A percentile compares a stretch with the other conserved stretches of the same genome.
Conservation (phyloP, 2,329 filamentous ascomycete genomes). For the Phoma sp. region DNA sequence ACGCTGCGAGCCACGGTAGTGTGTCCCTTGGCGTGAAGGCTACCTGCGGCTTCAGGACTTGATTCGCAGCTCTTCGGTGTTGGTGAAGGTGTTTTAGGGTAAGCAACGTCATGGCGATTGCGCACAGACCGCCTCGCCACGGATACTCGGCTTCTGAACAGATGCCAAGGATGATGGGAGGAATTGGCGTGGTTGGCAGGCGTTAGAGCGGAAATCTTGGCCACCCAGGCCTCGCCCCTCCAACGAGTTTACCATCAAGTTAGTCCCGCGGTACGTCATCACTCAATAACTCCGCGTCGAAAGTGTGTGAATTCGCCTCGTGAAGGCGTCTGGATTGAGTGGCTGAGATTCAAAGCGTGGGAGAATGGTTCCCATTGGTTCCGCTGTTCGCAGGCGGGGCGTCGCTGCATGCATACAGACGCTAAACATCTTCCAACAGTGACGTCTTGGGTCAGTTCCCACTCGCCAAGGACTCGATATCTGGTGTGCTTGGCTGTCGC, state of each 20-base stretch:
- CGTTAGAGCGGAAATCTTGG: conserved; percentile 38
- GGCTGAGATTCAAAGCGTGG: neutral
- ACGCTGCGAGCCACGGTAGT: conserved; percentile 16
- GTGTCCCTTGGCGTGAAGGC: conserved; percentile 25
- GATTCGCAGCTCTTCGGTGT: conserved; percentile 21
- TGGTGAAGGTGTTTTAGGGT: conserved; percentile 17
- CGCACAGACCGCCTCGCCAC: conserved; percentile 10
- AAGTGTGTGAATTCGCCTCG: neutral
- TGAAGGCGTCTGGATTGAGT: neutral
- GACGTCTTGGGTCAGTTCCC: conserved; percentile 32
- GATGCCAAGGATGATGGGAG: conserved; percentile 13
- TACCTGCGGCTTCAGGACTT: conserved; percentile 3
- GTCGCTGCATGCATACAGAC: conserved; percentile 17
- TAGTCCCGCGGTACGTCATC: conserved; percentile 24
- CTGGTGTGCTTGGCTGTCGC: conserved; percentile 39
- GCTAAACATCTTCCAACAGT: conserved; percentile 29
- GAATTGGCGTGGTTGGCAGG: conserved; percentile 21
- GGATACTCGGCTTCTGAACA: conserved; percentile 14
- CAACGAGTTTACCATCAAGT: conserved; percentile 14
- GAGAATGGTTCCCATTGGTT: conserved; percentile 5
- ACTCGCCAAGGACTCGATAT: conserved; percentile 38
- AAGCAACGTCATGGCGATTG: conserved; percentile 27
- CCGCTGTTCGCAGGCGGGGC: conserved; percentile 7
- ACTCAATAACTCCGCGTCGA: neutral
- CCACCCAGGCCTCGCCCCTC: conserved; percentile 19